These are phyloP conservation scores for Suillus spraguei DNA, from an alignment of 768 basidiomycete species.

Conservation along the genomic window DNA sequence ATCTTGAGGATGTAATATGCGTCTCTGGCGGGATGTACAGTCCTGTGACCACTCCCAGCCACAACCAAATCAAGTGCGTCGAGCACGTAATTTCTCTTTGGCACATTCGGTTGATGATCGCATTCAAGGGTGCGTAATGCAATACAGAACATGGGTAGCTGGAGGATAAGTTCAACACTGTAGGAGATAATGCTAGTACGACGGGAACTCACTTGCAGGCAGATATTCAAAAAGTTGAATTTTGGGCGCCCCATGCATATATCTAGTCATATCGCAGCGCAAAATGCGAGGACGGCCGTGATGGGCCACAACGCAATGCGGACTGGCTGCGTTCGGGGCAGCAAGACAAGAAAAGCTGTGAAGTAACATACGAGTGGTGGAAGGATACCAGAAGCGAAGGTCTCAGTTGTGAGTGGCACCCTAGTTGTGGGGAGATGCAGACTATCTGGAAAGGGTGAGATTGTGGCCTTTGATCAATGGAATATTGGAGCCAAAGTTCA, in stretches of 20 bases:
- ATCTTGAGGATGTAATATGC: conserved; percentile 39
- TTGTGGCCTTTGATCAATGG: background rate
- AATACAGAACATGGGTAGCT: conserved; percentile 19
- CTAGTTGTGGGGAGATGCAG: conserved; percentile 15
- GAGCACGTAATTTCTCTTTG: background rate
- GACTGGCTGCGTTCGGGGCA: no score
- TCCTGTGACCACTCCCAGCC: conserved; percentile 62
- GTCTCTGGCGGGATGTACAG: conserved; percentile 36
- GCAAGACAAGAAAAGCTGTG: conserved; percentile 51
- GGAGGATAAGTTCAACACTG: background rate
- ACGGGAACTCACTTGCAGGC: conserved; percentile 14
- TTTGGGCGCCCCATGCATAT: conserved; percentile 8
- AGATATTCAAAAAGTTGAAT: conserved; percentile 8
- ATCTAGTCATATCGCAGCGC: conserved; percentile 31
- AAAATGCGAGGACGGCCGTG: conserved; percentile 44
- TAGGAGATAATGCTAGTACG: background rate
- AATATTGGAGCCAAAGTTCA: no score
- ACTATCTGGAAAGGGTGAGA: background rate
- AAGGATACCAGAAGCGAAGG: conserved; percentile 39
- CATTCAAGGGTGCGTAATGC: no score
- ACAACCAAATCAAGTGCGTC: conserved; percentile 60
- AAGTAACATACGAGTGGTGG: conserved; percentile 49
- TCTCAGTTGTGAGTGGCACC: conserved; percentile 26
- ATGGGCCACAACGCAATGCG: conserved; percentile 52
- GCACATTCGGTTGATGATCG: background rate